Percentiles rank a stretch among this genome's conserved stretches.
phyloP scores from a whole-genome alignment of 805 yeast species.

The Yamadazyma akitaensis region DNA sequence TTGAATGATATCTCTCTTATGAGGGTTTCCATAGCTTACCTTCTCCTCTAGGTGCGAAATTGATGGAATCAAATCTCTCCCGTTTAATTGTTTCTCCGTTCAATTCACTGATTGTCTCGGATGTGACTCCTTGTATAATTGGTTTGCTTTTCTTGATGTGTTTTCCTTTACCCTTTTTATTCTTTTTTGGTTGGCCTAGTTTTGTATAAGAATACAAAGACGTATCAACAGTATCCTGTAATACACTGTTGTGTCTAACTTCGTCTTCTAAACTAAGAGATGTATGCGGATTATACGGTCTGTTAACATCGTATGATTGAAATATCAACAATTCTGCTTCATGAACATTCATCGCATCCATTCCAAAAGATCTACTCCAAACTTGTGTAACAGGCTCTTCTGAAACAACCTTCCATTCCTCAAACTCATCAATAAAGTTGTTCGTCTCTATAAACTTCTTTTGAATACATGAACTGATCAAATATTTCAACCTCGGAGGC shows the following conservation, averaged over 20 bases:
- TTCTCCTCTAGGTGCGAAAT: slow-evolving; percentile 53
- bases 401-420: slow-evolving; percentile 54
- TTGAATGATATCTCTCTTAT: background rate
- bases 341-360: slow-evolving; percentile 49
- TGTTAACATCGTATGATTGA: slow-evolving; percentile 34
- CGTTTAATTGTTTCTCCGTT: slow-evolving; percentile 32
- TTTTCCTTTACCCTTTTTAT: background rate
- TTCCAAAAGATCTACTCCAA: slow-evolving; percentile 54
- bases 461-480: slow-evolving; percentile 57
- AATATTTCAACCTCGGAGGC: slow-evolving; percentile 51
- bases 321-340: slow-evolving; percentile 47
- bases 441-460: slow-evolving; percentile 43
- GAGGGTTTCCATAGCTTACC: slow-evolving; percentile 53
- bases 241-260: slow-evolving; percentile 20
- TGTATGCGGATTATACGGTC: slow-evolving; percentile 26
- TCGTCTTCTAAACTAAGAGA: slow-evolving; percentile 24
- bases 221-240: slow-evolving; percentile 35
- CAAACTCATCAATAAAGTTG: background rate
- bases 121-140: background rate
- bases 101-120: slow-evolving; percentile 6
- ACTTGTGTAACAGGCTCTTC: slow-evolving; percentile 55
- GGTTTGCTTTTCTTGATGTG: background rate
- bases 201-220: slow-evolving; percentile 24
- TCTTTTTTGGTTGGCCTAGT: slow-evolving; percentile 6
- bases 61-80: slow-evolving; percentile 45